These are phyloP conservation scores for Endocarpon pusillum DNA, from an alignment of 495 filamentous ascomycete species.

Conservation along the genomic window DNA sequence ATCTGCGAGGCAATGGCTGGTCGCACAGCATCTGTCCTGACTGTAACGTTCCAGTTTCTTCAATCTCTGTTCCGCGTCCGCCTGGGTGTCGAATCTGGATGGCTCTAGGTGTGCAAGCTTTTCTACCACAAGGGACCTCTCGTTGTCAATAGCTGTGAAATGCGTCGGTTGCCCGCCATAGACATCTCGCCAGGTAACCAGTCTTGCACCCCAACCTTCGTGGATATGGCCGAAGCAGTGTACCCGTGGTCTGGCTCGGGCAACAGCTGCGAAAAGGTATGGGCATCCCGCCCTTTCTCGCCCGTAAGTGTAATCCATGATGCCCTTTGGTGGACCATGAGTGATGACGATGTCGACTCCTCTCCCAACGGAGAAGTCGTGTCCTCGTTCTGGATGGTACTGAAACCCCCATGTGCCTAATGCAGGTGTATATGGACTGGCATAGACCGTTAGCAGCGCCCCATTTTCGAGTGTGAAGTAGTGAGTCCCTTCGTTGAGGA, in stretches of 20 bases:
- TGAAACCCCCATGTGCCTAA: constrained; percentile 39
- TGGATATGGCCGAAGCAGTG: constrained; percentile 67
- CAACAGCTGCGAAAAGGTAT: constrained; percentile 37
- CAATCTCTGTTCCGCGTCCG: constrained; percentile 2
- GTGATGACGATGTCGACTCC: constrained; percentile 45
- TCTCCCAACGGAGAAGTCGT: constrained; percentile 25
- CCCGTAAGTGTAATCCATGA: constrained; percentile 29
- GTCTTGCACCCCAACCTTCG: constrained; percentile 45
- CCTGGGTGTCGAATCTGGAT: constrained; percentile 4
- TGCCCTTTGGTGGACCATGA: constrained; percentile 44
- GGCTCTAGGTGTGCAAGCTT: constrained; percentile 17
- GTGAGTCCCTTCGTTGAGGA: constrained; percentile 45
- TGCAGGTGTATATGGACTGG: constrained; percentile 48
- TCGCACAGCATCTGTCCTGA: constrained; percentile 8
- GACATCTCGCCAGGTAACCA: constrained; percentile 34
- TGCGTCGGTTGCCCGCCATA: constrained; percentile 20
- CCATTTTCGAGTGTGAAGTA: constrained; percentile 37
- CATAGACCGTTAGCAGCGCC: constrained; percentile 41
- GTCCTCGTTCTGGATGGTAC: constrained; percentile 30
- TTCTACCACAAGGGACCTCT: constrained; percentile 21
- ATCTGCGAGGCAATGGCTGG: constrained; percentile 22
- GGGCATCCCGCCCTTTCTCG: constrained; percentile 33
- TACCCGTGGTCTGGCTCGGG: constrained; percentile 33
- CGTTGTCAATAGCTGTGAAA: constrained; percentile 29
- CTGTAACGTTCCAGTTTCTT: constrained; percentile 3